A percentile compares a stretch with the other conserved stretches of the same genome.
These are phyloP conservation scores for Stemphylium beticola DNA, from an alignment of 2,329 filamentous ascomycete species.

Conservation along the genomic window DNA sequence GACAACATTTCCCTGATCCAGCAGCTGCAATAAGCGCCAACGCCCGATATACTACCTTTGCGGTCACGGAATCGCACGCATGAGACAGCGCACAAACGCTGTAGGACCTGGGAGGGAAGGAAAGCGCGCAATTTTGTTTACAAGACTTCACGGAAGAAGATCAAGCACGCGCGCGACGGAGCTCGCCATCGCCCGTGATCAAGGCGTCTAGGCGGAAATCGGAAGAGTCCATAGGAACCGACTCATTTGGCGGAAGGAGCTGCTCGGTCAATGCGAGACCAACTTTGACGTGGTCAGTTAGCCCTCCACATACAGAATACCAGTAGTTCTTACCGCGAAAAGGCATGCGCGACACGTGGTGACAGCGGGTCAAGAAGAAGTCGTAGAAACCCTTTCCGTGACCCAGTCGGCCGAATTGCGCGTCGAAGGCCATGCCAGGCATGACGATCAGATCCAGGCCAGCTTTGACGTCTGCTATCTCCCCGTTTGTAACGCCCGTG, in stretches of 20 bases:
- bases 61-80: slow-evolving; percentile 6
- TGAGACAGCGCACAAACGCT: slow-evolving; percentile 10
- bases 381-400: slow-evolving; percentile 99
- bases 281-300: slow-evolving; percentile 58
- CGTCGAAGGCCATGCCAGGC: slow-evolving; percentile 92
- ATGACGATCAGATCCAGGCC: slow-evolving; percentile 85
- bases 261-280: slow-evolving; percentile 89
- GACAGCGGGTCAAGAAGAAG: slow-evolving; percentile 82
- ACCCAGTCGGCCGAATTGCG: slow-evolving; percentile 75
- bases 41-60: background rate
- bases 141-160: slow-evolving; percentile 4
- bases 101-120: slow-evolving; percentile 2
- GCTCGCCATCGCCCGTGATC: slow-evolving; percentile 71
- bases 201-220: slow-evolving; percentile 84
- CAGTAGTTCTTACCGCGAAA: slow-evolving; percentile 62
- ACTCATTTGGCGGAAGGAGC: slow-evolving; percentile 68
- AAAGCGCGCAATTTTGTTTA: slow-evolving; percentile 1
- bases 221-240: slow-evolving; percentile 75
- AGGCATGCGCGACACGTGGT: slow-evolving; percentile 58
- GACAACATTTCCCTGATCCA: slow-evolving; percentile 86
- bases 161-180: slow-evolving; percentile 37
- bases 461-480: slow-evolving; percentile 24
- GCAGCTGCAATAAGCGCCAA: slow-evolving; percentile 33
- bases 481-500: slow-evolving; percentile 55
- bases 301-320: slow-evolving; percentile 36